Evolutionary conservation across 345 rosid species (phyloP).

Genomic region (Eucalyptus globulus): DNA sequence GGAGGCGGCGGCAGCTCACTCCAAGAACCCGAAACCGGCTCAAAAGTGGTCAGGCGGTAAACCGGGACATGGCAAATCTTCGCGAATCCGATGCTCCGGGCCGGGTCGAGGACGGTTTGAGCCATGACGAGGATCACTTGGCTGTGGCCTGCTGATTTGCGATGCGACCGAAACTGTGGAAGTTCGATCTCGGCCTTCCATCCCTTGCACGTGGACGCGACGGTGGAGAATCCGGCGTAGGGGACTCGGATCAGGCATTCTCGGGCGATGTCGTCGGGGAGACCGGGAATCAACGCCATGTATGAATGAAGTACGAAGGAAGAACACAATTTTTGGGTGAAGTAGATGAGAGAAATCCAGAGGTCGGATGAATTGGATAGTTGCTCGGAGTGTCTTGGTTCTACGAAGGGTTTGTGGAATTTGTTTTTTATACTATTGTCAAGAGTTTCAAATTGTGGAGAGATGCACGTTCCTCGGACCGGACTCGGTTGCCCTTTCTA

Average conservation of each 20-base stretch:
- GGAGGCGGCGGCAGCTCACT: conserved; percentile 44
- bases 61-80: conserved; percentile 14
- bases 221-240: background rate
- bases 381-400: background rate
- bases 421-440: background rate
- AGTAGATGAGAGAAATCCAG: background rate
- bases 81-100: background rate
- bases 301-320: background rate
- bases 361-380: background rate
- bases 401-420: background rate
- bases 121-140: conserved; percentile 40
- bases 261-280: background rate
- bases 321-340: background rate
- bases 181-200: background rate
- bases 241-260: background rate
- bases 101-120: conserved; percentile 29
- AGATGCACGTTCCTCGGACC: background rate
- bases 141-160: conserved; percentile 14
- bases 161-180: background rate
- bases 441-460: background rate
- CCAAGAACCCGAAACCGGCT: conserved; percentile 42
- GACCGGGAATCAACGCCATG: background rate
- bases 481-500: background rate
- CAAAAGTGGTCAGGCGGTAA: conserved; percentile 28
- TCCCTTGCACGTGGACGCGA: background rate